Conservation (phyloP, 139 green algal genomes). For the Chloropicon primus region DNA sequence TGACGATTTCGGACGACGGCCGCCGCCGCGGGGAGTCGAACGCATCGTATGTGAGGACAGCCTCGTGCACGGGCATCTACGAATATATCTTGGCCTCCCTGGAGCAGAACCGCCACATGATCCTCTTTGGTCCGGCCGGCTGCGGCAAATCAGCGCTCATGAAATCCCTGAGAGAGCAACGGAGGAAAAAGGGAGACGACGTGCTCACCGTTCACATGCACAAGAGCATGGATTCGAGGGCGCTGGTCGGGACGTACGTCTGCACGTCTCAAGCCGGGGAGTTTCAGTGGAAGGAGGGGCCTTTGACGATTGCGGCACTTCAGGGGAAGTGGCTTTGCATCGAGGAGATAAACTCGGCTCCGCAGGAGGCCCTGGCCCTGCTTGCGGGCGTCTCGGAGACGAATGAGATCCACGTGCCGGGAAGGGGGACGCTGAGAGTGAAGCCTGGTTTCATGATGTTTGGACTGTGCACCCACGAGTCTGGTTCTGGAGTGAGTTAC, state of each 20-base stretch:
- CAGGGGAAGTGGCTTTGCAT: constrained; percentile 84
- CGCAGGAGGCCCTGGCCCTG: constrained; percentile 74
- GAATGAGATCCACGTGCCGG: constrained; percentile 51
- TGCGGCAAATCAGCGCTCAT: neutral
- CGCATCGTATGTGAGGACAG: neutral
- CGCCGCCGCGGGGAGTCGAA: neutral
- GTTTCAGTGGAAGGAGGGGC: constrained; percentile 89
- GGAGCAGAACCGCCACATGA: neutral
- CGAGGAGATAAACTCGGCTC: constrained; percentile 85
- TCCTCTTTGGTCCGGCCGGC: neutral
- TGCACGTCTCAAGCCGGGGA: constrained; percentile 77
- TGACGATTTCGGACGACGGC: neutral
- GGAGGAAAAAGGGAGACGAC: neutral
- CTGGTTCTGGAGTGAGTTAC: constrained; percentile 38
- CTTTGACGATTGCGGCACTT: constrained; percentile 68
- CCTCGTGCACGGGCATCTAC: neutral
- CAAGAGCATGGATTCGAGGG: constrained; percentile 91
- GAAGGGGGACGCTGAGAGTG: constrained; percentile 24
- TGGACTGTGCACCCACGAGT: constrained; percentile 19
- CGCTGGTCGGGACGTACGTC: constrained; percentile 83
- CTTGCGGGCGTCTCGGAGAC: constrained; percentile 72
- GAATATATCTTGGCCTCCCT: neutral
- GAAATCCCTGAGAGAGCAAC: neutral
- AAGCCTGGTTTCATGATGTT: constrained; percentile 4
- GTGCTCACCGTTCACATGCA: constrained; percentile 73